phyloP scores from a whole-genome alignment of 495 filamentous ascomycete genomes.

The Choiromyces venosus region DNA sequence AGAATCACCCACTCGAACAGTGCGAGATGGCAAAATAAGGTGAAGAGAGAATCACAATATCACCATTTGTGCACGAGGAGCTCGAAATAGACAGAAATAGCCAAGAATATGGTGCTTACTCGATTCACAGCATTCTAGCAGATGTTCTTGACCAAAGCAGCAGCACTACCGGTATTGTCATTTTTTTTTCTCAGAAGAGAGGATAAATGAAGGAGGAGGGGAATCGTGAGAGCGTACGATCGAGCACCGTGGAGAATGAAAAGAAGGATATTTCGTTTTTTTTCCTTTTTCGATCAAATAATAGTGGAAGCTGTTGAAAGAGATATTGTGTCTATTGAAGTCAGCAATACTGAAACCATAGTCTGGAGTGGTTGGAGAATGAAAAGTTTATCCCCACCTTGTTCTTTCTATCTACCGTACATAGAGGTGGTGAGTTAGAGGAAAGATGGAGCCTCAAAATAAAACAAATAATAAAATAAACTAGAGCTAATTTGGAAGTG shows the following conservation, averaged over 20 bases:
- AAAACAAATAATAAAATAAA: neutral
- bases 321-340: neutral
- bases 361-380: neutral
- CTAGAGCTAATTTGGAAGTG: constrained; percentile 12
- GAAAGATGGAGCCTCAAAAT: neutral
- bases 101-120: neutral
- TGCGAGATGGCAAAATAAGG: neutral
- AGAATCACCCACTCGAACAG: neutral
- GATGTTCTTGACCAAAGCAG: neutral
- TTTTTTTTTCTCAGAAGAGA: neutral
- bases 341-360: neutral
- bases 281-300: neutral
- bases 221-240: neutral
- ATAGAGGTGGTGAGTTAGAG: neutral
- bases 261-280: neutral
- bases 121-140: neutral
- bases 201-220: neutral
- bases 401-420: neutral
- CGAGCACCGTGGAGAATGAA: neutral
- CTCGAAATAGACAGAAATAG: neutral
- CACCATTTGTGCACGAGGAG: neutral
- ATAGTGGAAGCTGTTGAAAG: neutral
- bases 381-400: neutral
- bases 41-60: neutral
- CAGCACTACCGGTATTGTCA: neutral